These are phyloP conservation scores for Calendula officinalis DNA, from an alignment of 129 eudicot genomes.

Conservation along the genomic window DNA sequence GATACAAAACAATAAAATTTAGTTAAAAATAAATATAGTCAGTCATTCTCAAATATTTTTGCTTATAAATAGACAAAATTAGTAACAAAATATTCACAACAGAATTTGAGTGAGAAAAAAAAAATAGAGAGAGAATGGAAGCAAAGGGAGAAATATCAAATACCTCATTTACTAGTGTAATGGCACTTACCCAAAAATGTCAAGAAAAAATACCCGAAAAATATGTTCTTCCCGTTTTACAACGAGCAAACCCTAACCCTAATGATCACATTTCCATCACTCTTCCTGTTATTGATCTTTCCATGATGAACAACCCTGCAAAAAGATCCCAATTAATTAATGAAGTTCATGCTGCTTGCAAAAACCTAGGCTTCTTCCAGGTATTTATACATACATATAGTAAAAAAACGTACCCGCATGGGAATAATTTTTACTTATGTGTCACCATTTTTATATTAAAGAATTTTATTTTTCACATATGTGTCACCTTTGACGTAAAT, in stretches of 20 bases:
- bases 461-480: constrained; percentile 3
- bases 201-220: constrained; percentile 39
- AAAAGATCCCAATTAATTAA: constrained; percentile 34
- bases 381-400: constrained; percentile 25
- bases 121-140: constrained; percentile 32
- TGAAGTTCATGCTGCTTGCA: constrained; percentile 53
- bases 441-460: constrained; percentile 3
- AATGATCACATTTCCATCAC: constrained; percentile 8
- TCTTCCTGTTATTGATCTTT: constrained; percentile 56
- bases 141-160: background rate
- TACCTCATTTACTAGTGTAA: constrained; percentile 50
- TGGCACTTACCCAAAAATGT: constrained; percentile 42
- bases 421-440: constrained; percentile 9
- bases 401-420: constrained; percentile 9
- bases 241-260: constrained; percentile 37
- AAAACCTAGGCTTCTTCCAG: constrained; percentile 62
- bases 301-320: constrained; percentile 39
- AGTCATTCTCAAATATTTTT: constrained; percentile 13
- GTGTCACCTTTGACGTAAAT: constrained; percentile 16
- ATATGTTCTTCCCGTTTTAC: constrained; percentile 47
- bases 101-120: background rate
- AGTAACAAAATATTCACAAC: constrained; percentile 2
- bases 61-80: constrained; percentile 32
- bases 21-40: background rate
- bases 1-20: constrained; percentile 18